Evolutionary conservation across 768 basidiomycete species (phyloP), one percentile per base, ranked within the genome.

Genomic region (Tephrocybe sp.): DNA sequence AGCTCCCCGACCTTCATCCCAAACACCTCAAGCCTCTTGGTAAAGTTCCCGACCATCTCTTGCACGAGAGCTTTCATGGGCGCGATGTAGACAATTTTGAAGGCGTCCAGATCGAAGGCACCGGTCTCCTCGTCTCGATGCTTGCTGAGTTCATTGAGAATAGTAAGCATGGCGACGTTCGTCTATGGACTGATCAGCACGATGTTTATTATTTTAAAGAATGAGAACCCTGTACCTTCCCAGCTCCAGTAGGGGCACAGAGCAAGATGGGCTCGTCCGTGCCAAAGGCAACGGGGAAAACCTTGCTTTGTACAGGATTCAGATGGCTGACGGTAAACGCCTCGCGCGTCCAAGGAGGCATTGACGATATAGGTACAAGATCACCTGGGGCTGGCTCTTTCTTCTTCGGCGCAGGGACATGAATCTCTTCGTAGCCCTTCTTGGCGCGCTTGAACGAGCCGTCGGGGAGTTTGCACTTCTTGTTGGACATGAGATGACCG

Each of bases 21-120:
- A 52, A 74, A 80, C 20, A 64, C 68, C 41, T 73, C 72, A 39
- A 99, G 83, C 3, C 96, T 87, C 7, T 81, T 73, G 28, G 79
- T 78, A 64, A 99, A 99, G 66, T 95, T 96, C 57, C 93, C 91
- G 53, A 98, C 97, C 88, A 96, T 94, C 69, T 99, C 97, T 65
- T 98, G 96, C 0, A 99, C 96, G 51, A 99, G 81, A 3, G 96
- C 97, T 68, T 99, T 99, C 97, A 99, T 99, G 3, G 96, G 97
- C 0, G 97, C 96, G 45, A 99, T 84, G 66, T 98, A 99, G 58
- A 99, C 85, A 48, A 97, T 89, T 72, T 99, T 99, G 83, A 98
- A 97, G 0, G 88, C 74, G 55, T 90, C 86, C 28, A 94, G 78
- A 62, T 93, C 90, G 62, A 97, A 90, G 9, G 71, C 68, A 32